Conservation (phyloP, 2,329 filamentous ascomycete species). For the Aspergillus arachidicola region DNA sequence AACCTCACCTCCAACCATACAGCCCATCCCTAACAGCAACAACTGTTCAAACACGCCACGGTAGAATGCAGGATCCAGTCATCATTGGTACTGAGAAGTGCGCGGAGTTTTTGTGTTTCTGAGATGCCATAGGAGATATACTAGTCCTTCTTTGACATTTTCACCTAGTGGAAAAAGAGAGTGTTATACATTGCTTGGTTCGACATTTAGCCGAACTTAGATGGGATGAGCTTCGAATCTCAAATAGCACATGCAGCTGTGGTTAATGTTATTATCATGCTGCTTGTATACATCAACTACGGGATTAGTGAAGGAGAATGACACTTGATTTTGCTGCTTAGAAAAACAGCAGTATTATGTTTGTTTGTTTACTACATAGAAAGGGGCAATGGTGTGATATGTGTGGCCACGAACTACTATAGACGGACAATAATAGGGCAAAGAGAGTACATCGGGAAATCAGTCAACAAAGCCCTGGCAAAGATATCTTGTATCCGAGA, state of each 20-base stretch:
- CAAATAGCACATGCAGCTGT: not conserved
- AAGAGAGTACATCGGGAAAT: not conserved
- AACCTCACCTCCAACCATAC: not conserved
- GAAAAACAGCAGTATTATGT: not conserved
- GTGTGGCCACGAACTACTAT: not conserved
- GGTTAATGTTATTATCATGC: not conserved
- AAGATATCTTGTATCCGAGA: not conserved
- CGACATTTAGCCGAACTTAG: not conserved
- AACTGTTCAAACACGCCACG: not conserved
- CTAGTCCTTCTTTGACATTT: not conserved
- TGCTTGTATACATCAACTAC: not conserved
- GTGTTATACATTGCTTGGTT: not conserved
- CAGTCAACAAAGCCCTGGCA: not conserved
- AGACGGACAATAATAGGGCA: not conserved
- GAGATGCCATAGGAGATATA: not conserved
- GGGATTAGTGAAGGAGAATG: not conserved
- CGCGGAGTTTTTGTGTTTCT: not conserved
- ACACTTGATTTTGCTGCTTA: not conserved
- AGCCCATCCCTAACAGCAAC: not conserved
- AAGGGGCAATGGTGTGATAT: not conserved
- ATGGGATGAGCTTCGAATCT: not conserved
- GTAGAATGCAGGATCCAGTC: not conserved
- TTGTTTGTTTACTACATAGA: not conserved
- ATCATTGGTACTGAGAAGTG: not conserved
- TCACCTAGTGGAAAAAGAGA: not conserved